These are phyloP conservation scores for Mycocalia duriaeana DNA, from an alignment of 1,284 basidiomycete species.

Conservation along the genomic window DNA sequence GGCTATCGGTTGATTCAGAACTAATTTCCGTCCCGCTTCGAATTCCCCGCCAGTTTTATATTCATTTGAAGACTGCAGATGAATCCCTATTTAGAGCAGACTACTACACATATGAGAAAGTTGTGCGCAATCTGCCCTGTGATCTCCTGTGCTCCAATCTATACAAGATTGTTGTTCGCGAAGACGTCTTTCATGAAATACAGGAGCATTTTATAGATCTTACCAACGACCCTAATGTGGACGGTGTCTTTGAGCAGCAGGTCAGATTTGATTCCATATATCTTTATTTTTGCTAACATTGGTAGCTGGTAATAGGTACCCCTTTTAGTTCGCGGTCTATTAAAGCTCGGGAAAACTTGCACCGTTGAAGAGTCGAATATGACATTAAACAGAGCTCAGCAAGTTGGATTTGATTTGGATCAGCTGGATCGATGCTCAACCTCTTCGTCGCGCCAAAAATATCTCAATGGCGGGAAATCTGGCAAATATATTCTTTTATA, in stretches of 20 bases:
- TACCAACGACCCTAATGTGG: constrained; percentile 91
- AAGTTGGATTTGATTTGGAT: constrained; percentile 79
- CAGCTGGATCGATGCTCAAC: constrained; percentile 70
- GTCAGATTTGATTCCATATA: constrained; percentile 33
- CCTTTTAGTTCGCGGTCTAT: constrained; percentile 76
- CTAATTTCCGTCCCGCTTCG: constrained; percentile 79
- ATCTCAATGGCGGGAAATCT: constrained; percentile 73
- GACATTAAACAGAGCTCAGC: constrained; percentile 82
- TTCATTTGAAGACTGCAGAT: constrained; percentile 76
- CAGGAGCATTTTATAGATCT: constrained; percentile 90
- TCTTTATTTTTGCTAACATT: background rate
- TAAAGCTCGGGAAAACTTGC: constrained; percentile 85
- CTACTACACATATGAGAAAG: constrained; percentile 71
- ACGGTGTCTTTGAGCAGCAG: constrained; percentile 93
- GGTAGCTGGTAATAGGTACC: constrained; percentile 56
- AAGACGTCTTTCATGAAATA: constrained; percentile 80
- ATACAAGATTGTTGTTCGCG: constrained; percentile 81
- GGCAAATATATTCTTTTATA: constrained; percentile 90
- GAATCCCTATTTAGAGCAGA: constrained; percentile 63
- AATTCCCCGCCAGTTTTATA: constrained; percentile 89
- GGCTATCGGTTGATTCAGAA: constrained; percentile 83
- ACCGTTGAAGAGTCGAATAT: constrained; percentile 61
- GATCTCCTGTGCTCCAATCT: constrained; percentile 76
- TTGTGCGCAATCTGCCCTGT: constrained; percentile 78
- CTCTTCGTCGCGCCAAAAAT: constrained; percentile 61